Conservation (phyloP, 2,329 filamentous ascomycete species). For the Blumeria hordei region DNA sequence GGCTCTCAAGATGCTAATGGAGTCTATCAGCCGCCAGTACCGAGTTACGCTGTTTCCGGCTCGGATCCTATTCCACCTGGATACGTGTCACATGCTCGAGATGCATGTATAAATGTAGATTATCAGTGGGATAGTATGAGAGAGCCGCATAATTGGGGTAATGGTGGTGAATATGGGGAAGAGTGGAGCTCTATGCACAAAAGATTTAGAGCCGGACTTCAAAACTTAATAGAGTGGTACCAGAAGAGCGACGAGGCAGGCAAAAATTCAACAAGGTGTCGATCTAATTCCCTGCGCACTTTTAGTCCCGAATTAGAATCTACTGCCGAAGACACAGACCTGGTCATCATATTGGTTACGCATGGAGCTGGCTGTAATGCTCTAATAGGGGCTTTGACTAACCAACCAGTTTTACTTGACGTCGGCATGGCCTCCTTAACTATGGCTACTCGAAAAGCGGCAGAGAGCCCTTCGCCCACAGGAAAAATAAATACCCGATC, state of each 20-base stretch:
- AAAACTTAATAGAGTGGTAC: slow-evolving; percentile 70
- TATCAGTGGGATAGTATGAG: slow-evolving; percentile 91
- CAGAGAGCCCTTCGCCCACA: slow-evolving; percentile 6
- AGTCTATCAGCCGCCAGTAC: slow-evolving; percentile 50
- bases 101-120: slow-evolving; percentile 69
- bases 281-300: slow-evolving; percentile 13
- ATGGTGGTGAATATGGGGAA: slow-evolving; percentile 70
- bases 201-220: slow-evolving; percentile 58
- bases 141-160: slow-evolving; percentile 54
- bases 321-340: slow-evolving; percentile 41
- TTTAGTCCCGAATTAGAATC: slow-evolving; percentile 17
- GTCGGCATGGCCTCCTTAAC: slow-evolving; percentile 78
- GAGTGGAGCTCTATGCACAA: slow-evolving; percentile 94
- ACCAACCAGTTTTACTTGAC: slow-evolving; percentile 75
- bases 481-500: slow-evolving; percentile 18
- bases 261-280: slow-evolving; percentile 25
- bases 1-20: slow-evolving; percentile 10
- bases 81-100: slow-evolving; percentile 73
- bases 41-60: slow-evolving; percentile 60
- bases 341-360: slow-evolving; percentile 69
- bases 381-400: slow-evolving; percentile 71
- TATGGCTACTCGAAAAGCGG: slow-evolving; percentile 45
- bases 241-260: slow-evolving; percentile 26
- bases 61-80: slow-evolving; percentile 66
- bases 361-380: slow-evolving; percentile 95